Evolutionary conservation across 257 asterid genomes (phyloP), one percentile per base, ranked within the genome.

Genomic region (Nyctanthes arbortristis): DNA sequence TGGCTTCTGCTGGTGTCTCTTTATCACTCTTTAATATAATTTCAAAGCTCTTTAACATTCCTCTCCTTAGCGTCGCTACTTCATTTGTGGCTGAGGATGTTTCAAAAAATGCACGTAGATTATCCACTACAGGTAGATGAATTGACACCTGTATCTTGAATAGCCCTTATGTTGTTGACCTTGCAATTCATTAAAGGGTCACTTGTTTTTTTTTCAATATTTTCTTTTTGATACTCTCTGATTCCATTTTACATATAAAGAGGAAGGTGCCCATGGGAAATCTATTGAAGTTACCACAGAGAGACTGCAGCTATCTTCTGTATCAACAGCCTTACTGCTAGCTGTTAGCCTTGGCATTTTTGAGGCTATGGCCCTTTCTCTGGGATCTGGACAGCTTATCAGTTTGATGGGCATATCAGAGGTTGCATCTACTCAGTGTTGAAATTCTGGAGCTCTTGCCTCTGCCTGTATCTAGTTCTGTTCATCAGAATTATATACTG

Each of bases 1-100:
- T 93, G 90, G 98, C 97, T 80, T 93, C 97, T 67, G 96, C 97
- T 79, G 97, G 90, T 75, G 92, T 88, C 70, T 93, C 98, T 76
- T 81, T 88, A 58, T 82, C 97, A 72, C 84, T 93, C 68, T 93
- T 88, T 74, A 93, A 93, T 85, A 84, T 80, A 40, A 81, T 93
- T 62, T 88, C 98, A 4, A 93, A 93, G 83, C 90, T 93, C 28
- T 90, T 93, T 57, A 93, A 93, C 74, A 78, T 93, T 66, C 98
- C 98, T 61, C 96, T 93, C 77, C 93, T 93, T 36, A 90, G 97
- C 45, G 91, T 93, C 54, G 87, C 98, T 60, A 90, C 98, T 72
- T 90, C 98, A 60, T 90, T 93, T 78, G 98, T 93, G 82, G 98
- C 97, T 64, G 97, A 93, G 79, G 98, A 93, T 47, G 76, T 93